Evolutionary conservation across 352 stramenopile genomes (phyloP).

Genomic region (Phytopythium oedochilum): DNA sequence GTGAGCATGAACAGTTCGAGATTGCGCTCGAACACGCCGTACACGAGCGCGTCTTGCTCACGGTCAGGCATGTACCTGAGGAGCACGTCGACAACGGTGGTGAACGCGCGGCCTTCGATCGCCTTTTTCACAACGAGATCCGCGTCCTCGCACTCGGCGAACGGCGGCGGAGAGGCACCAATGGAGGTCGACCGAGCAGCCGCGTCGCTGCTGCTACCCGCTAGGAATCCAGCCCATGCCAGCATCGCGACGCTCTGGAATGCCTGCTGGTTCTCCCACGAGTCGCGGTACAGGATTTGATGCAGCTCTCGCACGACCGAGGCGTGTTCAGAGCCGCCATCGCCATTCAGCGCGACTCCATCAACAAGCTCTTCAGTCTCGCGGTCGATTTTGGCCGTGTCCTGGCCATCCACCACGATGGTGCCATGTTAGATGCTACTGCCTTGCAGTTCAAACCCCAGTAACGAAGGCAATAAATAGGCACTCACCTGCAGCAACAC

Average conservation of each 20-base stretch:
- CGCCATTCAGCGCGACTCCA: slow-evolving; percentile 27
- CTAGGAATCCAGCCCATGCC: slow-evolving; percentile 65
- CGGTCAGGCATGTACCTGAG: slow-evolving; percentile 74
- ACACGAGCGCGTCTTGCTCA: slow-evolving; percentile 66
- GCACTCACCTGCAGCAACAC: slow-evolving; percentile 37
- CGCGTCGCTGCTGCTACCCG: not conserved
- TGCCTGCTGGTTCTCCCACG: slow-evolving; percentile 56
- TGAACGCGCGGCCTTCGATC: slow-evolving; percentile 61
- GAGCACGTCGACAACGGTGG: slow-evolving; percentile 59
- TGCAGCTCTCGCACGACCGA: slow-evolving; percentile 58
- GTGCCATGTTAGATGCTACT: not conserved
- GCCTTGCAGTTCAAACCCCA: no score
- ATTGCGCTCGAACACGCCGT: slow-evolving; percentile 64
- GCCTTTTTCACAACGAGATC: slow-evolving; percentile 64
- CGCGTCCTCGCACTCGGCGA: slow-evolving; percentile 46
- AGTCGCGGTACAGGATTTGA: slow-evolving; percentile 46
- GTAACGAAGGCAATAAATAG: not conserved
- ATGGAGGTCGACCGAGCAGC: not conserved
- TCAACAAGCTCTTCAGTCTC: slow-evolving; percentile 43
- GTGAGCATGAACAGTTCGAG: slow-evolving; percentile 65
- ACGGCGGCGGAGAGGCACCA: slow-evolving; percentile 17
- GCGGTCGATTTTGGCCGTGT: slow-evolving; percentile 58
- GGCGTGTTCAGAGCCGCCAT: slow-evolving; percentile 33
- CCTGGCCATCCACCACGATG: slow-evolving; percentile 10
- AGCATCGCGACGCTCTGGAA: slow-evolving; percentile 79